Evolutionary conservation across 805 yeast genomes (phyloP).

Genomic region (Candida pseudoglaebosa): DNA sequence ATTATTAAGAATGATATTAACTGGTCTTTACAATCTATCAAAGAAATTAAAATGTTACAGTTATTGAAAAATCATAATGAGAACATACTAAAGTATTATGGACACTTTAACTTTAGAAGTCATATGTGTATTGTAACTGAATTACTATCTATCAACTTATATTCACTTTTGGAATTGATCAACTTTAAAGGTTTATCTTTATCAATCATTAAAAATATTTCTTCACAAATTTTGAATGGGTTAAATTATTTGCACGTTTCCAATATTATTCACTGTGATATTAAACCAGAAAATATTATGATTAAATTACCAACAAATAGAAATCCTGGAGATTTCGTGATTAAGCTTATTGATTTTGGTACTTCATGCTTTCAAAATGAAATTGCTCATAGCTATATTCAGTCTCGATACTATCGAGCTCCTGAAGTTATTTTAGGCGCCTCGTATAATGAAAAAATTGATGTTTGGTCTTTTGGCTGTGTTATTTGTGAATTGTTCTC

Average conservation of each 20-base stretch:
- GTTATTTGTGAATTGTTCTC: constrained; percentile 34
- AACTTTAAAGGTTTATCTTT: constrained; percentile 48
- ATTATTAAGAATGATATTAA: constrained; percentile 69
- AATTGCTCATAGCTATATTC: constrained; percentile 47
- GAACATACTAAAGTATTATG: constrained; percentile 50
- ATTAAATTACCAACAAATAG: constrained; percentile 31
- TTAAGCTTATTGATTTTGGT: constrained; percentile 82
- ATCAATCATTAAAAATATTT: constrained; percentile 39
- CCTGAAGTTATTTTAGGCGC: constrained; percentile 75
- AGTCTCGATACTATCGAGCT: constrained; percentile 71
- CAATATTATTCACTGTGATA: constrained; percentile 73
- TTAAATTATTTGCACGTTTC: constrained; percentile 53
- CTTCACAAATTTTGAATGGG: constrained; percentile 55
- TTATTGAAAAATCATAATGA: constrained; percentile 27
- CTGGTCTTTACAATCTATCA: constrained; percentile 73
- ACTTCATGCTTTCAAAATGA: constrained; percentile 49
- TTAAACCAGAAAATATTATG: constrained; percentile 71
- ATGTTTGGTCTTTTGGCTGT: constrained; percentile 49
- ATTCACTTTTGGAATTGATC: constrained; percentile 51
- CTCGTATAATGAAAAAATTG: constrained; percentile 50
- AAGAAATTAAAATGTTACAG: constrained; percentile 68
- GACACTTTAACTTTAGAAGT: constrained; percentile 74
- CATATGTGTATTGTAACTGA: constrained; percentile 83
- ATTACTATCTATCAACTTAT: constrained; percentile 61
- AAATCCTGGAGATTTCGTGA: constrained; percentile 29